Evolutionary conservation across 176 grass and related monocot genomes (phyloP).

Genomic region (Musa schizocarpa): DNA sequence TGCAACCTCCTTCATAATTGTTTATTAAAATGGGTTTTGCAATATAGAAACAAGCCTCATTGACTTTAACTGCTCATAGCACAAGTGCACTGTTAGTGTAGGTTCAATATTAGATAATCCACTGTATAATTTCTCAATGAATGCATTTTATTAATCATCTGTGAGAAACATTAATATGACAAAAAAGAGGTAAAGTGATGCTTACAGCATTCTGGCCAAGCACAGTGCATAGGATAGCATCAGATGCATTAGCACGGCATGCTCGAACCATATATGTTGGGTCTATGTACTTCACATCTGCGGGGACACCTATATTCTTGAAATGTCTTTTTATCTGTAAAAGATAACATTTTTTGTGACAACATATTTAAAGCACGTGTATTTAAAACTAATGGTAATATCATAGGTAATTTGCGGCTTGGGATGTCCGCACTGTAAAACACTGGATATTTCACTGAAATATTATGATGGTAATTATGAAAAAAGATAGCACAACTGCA

Average conservation of each 20-base stretch:
- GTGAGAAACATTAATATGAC: not conserved
- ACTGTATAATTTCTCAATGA: slow-evolving; percentile 2
- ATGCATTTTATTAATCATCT: not conserved
- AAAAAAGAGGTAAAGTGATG: not conserved
- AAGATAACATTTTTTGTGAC: not conserved
- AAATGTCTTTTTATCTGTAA: slow-evolving; percentile 96
- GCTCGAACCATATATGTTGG: slow-evolving; percentile 96
- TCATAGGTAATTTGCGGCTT: not conserved
- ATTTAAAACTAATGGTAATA: not conserved
- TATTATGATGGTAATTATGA: too few species aligned
- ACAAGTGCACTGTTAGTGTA: not conserved
- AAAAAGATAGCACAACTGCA: not conserved
- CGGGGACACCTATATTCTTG: slow-evolving; percentile 61
- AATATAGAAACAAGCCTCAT: too few species aligned
- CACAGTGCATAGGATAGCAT: slow-evolving; percentile 94
- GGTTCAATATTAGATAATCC: not conserved
- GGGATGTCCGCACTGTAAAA: too few species aligned
- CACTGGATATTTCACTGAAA: too few species aligned
- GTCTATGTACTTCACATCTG: slow-evolving; percentile 92
- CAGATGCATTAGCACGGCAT: slow-evolving; percentile 90
- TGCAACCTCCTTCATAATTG: too few species aligned
- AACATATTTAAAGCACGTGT: not conserved
- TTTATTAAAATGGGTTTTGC: too few species aligned
- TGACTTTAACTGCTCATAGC: not conserved
- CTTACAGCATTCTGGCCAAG: slow-evolving; percentile 96